Percentiles rank a stretch among this genome's conserved stretches.
Evolutionary conservation across 2,329 filamentous ascomycete genomes (phyloP).

Genomic region (Didymosphaeria variabile): DNA sequence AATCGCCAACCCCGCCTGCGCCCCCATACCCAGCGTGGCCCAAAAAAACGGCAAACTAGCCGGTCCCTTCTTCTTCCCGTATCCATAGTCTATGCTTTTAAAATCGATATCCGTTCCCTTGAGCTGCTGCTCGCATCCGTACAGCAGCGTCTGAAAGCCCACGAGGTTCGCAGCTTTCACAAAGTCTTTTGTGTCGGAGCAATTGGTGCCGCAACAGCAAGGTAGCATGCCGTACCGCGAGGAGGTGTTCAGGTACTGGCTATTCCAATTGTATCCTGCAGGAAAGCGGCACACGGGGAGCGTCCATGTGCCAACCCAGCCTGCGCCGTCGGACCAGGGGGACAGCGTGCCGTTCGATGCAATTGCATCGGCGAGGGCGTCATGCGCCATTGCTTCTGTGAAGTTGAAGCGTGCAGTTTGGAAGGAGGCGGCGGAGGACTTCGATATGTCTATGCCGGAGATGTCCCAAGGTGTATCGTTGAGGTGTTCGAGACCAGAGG

Average conservation of each 20-base stretch:
- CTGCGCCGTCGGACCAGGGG: constrained; percentile 9
- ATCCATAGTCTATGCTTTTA: constrained; percentile 2
- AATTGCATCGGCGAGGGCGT: neutral
- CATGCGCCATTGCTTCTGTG: constrained; percentile 4
- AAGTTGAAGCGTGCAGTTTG: constrained; percentile 1
- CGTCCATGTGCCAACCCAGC: constrained; percentile 9
- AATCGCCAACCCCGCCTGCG: constrained; percentile 8
- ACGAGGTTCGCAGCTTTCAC: neutral
- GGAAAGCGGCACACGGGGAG: constrained; percentile 5
- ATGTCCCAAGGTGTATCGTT: constrained; percentile 6
- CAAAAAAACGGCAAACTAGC: neutral
- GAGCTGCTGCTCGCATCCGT: constrained; percentile 11
- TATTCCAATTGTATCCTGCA: neutral
- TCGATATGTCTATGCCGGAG: constrained; percentile 2
- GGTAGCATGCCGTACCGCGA: constrained; percentile 13
- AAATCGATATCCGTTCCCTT: constrained; percentile 5
- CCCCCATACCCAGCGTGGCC: constrained; percentile 7
- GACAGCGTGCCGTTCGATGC: constrained; percentile 2
- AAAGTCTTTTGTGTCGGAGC: constrained; percentile 11
- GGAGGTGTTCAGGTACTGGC: neutral
- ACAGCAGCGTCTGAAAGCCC: constrained; percentile 10
- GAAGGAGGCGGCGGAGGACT: neutral
- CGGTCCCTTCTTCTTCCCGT: constrained; percentile 5
- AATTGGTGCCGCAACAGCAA: constrained; percentile 5
- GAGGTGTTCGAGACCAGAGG: neutral